phyloP scores from a whole-genome alignment of 2,329 filamentous ascomycete species.

The Alternaria atra region DNA sequence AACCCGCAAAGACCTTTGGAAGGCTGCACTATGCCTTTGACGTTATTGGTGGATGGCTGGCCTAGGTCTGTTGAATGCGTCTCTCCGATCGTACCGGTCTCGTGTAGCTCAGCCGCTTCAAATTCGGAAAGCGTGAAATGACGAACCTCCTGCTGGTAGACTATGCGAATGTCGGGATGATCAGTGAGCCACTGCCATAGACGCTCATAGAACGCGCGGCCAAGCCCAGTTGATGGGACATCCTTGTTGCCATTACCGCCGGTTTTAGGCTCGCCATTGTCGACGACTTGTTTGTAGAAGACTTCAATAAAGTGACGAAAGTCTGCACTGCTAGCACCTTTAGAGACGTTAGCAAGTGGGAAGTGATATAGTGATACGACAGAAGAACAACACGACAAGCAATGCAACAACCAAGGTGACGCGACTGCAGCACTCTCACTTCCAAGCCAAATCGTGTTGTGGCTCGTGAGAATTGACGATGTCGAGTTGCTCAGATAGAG shows the following conservation, averaged over 20 bases:
- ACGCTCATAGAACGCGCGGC: slow-evolving; percentile 59
- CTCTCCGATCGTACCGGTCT: slow-evolving; percentile 13
- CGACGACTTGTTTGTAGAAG: slow-evolving; percentile 44
- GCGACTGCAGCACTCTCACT: background rate
- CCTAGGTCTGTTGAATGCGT: background rate
- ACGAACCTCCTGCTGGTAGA: slow-evolving; percentile 52
- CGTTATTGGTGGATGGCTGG: background rate
- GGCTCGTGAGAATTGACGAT: background rate
- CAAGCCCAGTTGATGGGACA: background rate
- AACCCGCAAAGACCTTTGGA: slow-evolving; percentile 27
- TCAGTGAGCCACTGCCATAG: slow-evolving; percentile 66
- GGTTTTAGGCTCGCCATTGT: background rate
- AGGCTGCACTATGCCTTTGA: slow-evolving; percentile 8
- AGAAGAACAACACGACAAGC: background rate
- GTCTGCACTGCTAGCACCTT: slow-evolving; percentile 54
- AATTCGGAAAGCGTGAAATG: slow-evolving; percentile 43
- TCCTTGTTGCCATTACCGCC: background rate
- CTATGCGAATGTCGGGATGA: slow-evolving; percentile 65
- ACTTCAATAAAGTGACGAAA: slow-evolving; percentile 51
- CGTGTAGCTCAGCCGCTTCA: slow-evolving; percentile 39
- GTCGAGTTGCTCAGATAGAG: background rate
- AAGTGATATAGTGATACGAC: slow-evolving; percentile 6
- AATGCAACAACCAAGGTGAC: background rate
- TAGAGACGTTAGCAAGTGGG: slow-evolving; percentile 3
- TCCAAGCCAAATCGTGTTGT: background rate